Conservation (phyloP, 2,329 filamentous ascomycete species). For the Ceratocystis diversiconidia region DNA sequence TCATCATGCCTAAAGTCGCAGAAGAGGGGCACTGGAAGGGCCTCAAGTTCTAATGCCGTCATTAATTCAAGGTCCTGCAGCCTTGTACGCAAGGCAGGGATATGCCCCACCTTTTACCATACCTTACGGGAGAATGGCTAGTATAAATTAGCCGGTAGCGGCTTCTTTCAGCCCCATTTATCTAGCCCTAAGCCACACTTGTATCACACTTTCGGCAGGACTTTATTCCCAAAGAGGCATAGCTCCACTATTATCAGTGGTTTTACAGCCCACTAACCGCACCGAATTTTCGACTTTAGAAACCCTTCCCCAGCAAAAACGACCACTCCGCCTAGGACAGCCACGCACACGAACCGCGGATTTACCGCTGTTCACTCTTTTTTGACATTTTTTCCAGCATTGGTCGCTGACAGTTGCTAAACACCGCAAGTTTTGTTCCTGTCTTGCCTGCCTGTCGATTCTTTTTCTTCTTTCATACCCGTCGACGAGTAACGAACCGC, state of each 20-base stretch:
- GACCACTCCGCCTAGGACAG: conserved; percentile 6
- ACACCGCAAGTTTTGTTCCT: conserved; percentile 17
- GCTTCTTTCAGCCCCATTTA: conserved; percentile 5
- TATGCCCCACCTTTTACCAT: conserved; percentile 1
- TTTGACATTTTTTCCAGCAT: conserved; percentile 15
- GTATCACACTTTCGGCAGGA: conserved; percentile 9
- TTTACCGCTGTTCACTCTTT: conserved; percentile 14
- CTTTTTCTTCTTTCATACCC: conserved; percentile 23
- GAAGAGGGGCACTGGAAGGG: conserved; percentile 12
- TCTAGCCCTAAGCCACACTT: conserved; percentile 17
- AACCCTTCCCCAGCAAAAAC: conserved; percentile 15
- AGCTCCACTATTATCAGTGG: conserved; percentile 4
- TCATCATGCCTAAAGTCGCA: too few species aligned
- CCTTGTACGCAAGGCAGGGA: not conserved
- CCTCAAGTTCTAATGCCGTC: not conserved
- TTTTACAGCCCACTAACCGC: conserved; percentile 10
- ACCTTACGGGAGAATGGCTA: too few species aligned
- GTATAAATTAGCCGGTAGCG: not conserved
- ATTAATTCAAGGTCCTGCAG: not conserved
- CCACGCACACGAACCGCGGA: conserved; percentile 18
- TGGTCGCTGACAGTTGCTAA: conserved; percentile 12
- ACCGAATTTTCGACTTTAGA: conserved; percentile 8
- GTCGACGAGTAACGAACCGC: conserved; percentile 23
- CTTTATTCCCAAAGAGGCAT: not conserved
- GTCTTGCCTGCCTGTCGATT: conserved; percentile 22